Evolutionary conservation across 495 filamentous ascomycete species (phyloP).

Genomic region (Trichoderma virens): DNA sequence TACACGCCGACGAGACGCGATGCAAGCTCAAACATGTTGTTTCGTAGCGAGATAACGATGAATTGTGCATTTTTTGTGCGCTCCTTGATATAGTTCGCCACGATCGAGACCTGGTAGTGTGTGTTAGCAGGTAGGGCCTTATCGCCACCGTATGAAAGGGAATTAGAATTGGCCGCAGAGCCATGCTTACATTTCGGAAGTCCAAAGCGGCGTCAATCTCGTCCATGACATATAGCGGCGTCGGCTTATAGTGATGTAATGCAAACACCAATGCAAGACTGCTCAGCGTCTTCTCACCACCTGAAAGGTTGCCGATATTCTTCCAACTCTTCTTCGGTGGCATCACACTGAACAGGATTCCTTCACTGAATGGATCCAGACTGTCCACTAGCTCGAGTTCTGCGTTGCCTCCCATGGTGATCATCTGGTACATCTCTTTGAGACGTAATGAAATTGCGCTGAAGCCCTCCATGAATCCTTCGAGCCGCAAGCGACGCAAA

Average conservation of each 20-base stretch:
- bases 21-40: conserved; percentile 99
- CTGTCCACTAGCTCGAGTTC: conserved; percentile 95
- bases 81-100: conserved; percentile 97
- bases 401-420: conserved; percentile 98
- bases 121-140: conserved; percentile 14
- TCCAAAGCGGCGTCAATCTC: conserved; percentile 98
- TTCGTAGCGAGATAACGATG: conserved; percentile 93
- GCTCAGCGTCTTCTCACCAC: conserved; percentile 95
- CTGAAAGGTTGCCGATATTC: conserved; percentile 90
- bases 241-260: conserved; percentile 95
- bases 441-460: conserved; percentile 86
- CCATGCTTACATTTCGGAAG: conserved; percentile 80
- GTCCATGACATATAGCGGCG: conserved; percentile 97
- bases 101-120: conserved; percentile 74
- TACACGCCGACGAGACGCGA: conserved; percentile 91
- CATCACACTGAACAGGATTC: conserved; percentile 96
- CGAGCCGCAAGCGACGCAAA: conserved; percentile 76
- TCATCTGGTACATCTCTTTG: conserved; percentile 99
- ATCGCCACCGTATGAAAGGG: not conserved
- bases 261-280: conserved; percentile 94
- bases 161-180: not conserved
- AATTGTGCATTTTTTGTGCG: conserved; percentile 98
- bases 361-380: conserved; percentile 92
- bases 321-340: conserved; percentile 99
- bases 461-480: conserved; percentile 99